These are phyloP conservation scores for Apocynum venetum DNA, from an alignment of 257 asterid species.

Conservation along the genomic window DNA sequence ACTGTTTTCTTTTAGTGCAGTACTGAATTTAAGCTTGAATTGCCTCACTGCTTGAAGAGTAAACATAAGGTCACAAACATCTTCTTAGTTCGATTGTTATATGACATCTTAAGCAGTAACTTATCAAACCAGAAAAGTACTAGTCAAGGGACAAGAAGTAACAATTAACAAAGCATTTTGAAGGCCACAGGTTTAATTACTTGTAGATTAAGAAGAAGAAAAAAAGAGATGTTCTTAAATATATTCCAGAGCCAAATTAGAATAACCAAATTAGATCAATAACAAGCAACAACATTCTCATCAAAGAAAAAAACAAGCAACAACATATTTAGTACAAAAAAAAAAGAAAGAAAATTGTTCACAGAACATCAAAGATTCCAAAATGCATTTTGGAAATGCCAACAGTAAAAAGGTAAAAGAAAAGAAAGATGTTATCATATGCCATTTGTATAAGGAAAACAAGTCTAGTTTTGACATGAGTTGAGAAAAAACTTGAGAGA, in stretches of 20 bases:
- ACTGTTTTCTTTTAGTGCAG: slow-evolving; percentile 16
- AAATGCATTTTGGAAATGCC: neutral
- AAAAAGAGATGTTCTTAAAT: neutral
- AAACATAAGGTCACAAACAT: slow-evolving; percentile 2
- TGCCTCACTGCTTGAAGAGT: slow-evolving; percentile 27
- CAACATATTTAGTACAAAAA: neutral
- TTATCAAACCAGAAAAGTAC: neutral
- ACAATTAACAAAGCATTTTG: neutral
- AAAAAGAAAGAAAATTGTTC: neutral
- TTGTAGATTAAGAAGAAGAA: neutral
- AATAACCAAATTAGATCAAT: neutral
- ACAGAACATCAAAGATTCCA: neutral
- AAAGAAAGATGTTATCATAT: neutral
- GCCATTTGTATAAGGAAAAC: neutral
- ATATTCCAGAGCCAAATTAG: neutral
- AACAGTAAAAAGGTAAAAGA: neutral
- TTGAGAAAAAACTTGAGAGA: neutral
- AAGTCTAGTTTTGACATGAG: neutral
- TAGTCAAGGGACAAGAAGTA: neutral
- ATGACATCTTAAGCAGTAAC: slow-evolving; percentile 1
- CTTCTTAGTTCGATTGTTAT: neutral
- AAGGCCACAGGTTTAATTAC: neutral
- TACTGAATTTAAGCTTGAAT: slow-evolving; percentile 14
- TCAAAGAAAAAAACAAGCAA: neutral
- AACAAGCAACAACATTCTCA: neutral